Evolutionary conservation across 2,329 filamentous ascomycete genomes (phyloP).

Genomic region (Colletotrichum zoysiae): DNA sequence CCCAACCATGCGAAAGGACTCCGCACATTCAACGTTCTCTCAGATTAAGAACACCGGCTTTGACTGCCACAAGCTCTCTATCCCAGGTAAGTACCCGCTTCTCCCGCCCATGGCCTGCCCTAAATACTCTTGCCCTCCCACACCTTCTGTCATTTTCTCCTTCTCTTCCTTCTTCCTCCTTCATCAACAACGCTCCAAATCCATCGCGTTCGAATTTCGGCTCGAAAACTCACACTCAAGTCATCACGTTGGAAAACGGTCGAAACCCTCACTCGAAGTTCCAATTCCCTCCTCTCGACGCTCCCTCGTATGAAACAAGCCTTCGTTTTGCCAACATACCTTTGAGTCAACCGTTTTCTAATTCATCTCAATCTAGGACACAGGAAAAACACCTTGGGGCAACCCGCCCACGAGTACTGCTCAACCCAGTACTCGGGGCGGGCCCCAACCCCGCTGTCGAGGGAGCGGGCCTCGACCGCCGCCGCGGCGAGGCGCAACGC

Average conservation of each 20-base stretch:
- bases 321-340: not conserved
- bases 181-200: not conserved
- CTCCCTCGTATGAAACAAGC: not conserved
- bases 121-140: not conserved
- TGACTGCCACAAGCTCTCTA: conserved; percentile 2
- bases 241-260: not conserved
- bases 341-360: not conserved
- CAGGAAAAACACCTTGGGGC: not conserved
- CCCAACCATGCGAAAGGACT: conserved; percentile 15
- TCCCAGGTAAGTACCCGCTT: conserved; percentile 20
- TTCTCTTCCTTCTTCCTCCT: not conserved
- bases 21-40: conserved; percentile 23
- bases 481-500: conserved; percentile 8
- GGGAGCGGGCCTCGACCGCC: conserved; percentile 13
- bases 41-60: conserved; percentile 22
- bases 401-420: conserved; percentile 20
- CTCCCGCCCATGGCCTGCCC: not conserved
- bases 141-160: too few relatives aligned
- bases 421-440: conserved; percentile 17
- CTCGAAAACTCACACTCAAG: conserved; percentile 1
- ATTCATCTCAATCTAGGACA: conserved; percentile 12
- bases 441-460: conserved; percentile 1
- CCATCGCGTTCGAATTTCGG: not conserved
- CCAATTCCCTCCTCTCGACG: not conserved
- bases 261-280: not conserved